Evolutionary conservation across 108 stramenopile species (phyloP).

Genomic region (Phaeodactylum tricornutum): DNA sequence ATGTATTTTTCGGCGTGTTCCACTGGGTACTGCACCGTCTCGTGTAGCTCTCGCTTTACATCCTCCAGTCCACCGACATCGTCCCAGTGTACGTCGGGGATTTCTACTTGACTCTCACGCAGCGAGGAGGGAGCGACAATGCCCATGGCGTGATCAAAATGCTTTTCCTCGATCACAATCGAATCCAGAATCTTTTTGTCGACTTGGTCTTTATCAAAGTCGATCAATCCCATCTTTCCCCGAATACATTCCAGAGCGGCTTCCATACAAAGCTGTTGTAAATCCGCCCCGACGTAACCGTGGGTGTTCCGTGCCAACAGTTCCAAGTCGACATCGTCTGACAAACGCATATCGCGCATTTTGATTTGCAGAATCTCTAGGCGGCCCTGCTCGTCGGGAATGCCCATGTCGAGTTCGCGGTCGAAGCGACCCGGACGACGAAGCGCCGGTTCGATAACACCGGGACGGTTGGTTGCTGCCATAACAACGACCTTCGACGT

Average conservation of each 20-base stretch:
- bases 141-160: slow-evolving; percentile 88
- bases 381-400: slow-evolving; percentile 88
- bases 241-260: slow-evolving; percentile 87
- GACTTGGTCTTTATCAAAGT: slow-evolving; percentile 74
- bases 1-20: slow-evolving; percentile 93
- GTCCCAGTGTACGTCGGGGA: slow-evolving; percentile 97
- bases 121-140: slow-evolving; percentile 87
- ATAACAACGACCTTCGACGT: slow-evolving; percentile 92
- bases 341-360: slow-evolving; percentile 87
- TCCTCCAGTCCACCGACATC: slow-evolving; percentile 98
- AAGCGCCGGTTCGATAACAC: slow-evolving; percentile 89
- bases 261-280: slow-evolving; percentile 91
- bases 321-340: slow-evolving; percentile 82
- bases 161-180: slow-evolving; percentile 84
- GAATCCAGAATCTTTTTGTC: slow-evolving; percentile 75
- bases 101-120: slow-evolving; percentile 87
- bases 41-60: slow-evolving; percentile 96
- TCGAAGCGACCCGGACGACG: slow-evolving; percentile 97
- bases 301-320: slow-evolving; percentile 76
- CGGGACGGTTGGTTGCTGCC: slow-evolving; percentile 92
- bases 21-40: slow-evolving; percentile 96
- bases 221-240: slow-evolving; percentile 72
- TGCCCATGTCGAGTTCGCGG: slow-evolving; percentile 89
- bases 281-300: slow-evolving; percentile 93
- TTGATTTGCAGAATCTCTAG: slow-evolving; percentile 93